Conservation (phyloP, 352 stramenopile genomes). For the Phytophthora gonapodyides region DNA sequence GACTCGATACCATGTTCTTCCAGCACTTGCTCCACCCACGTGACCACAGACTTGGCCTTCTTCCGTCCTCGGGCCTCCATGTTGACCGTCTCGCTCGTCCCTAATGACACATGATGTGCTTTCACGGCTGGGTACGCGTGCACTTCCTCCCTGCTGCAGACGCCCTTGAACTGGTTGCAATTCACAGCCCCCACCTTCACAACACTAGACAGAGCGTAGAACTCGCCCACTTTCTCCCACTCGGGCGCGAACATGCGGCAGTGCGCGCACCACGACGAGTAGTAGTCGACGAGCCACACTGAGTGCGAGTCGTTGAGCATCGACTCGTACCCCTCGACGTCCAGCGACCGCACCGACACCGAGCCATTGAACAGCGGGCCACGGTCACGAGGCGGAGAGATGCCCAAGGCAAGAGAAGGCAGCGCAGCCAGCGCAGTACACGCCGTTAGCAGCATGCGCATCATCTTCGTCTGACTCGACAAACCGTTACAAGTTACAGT, state of each 20-base stretch:
- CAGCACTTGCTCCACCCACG: slow-evolving; percentile 61
- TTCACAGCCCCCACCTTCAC: slow-evolving; percentile 69
- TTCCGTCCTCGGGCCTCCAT: slow-evolving; percentile 35
- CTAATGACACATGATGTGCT: slow-evolving; percentile 62
- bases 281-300: slow-evolving; percentile 79
- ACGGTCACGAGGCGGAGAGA: slow-evolving; percentile 34
- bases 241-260: slow-evolving; percentile 71
- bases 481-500: neutral
- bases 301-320: slow-evolving; percentile 47
- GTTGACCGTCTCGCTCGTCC: slow-evolving; percentile 24
- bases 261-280: slow-evolving; percentile 77
- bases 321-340: slow-evolving; percentile 38
- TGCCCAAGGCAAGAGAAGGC: neutral
- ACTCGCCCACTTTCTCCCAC: slow-evolving; percentile 62
- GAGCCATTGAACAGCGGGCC: slow-evolving; percentile 57
- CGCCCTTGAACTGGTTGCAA: slow-evolving; percentile 52
- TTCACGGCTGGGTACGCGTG: slow-evolving; percentile 61
- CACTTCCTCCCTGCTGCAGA: slow-evolving; percentile 60
- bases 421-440: slow-evolving; percentile 8
- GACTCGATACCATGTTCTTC: slow-evolving; percentile 46
- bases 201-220: slow-evolving; percentile 49
- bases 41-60: slow-evolving; percentile 48
- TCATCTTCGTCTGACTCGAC: slow-evolving; percentile 1
- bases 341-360: slow-evolving; percentile 46
- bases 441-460: slow-evolving; percentile 4